Percentiles rank a stretch among this genome's conserved stretches.
Evolutionary conservation across 495 filamentous ascomycete genomes (phyloP).

Genomic region (Neurospora intermedia): DNA sequence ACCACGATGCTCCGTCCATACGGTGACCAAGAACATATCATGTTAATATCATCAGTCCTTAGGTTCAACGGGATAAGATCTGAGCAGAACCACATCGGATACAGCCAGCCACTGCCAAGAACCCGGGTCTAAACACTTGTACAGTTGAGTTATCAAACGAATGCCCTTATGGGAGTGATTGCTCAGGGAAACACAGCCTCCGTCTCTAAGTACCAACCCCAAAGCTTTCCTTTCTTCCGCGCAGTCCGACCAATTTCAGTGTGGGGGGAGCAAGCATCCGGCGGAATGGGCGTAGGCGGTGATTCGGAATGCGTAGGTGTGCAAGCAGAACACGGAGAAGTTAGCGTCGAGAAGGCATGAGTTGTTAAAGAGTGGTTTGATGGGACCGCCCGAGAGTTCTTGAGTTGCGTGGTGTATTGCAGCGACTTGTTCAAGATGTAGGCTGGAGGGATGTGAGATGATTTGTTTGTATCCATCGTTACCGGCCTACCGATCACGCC

Average conservation of each 20-base stretch:
- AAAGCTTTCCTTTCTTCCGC: constrained; percentile 34
- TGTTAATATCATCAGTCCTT: too few species aligned
- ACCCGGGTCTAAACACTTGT: constrained; percentile 43
- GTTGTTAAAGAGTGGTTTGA: constrained; percentile 9
- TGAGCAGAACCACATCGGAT: constrained; percentile 24
- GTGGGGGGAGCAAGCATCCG: constrained; percentile 40
- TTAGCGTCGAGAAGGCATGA: constrained; percentile 34
- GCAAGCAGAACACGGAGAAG: constrained; percentile 32
- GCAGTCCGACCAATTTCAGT: constrained; percentile 39
- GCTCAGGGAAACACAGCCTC: constrained; percentile 24
- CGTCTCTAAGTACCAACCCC: constrained; percentile 36
- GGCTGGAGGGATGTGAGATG: too few species aligned
- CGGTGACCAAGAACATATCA: background rate
- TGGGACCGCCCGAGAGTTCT: too few species aligned
- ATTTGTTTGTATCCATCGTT: background rate
- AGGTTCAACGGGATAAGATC: constrained; percentile 48
- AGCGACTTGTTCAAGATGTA: too few species aligned
- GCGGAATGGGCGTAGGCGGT: constrained; percentile 43
- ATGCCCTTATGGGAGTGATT: too few species aligned
- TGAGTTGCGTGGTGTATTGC: too few species aligned
- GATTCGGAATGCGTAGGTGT: constrained; percentile 39
- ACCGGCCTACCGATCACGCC: background rate
- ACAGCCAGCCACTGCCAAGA: constrained; percentile 42
- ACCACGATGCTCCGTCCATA: background rate
- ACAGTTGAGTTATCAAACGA: constrained; percentile 27